Evolutionary conservation across 1,139 yeast genomes (phyloP), one percentile per base, ranked within the genome.

Genomic region (Geotrichum cucujoidarum): DNA sequence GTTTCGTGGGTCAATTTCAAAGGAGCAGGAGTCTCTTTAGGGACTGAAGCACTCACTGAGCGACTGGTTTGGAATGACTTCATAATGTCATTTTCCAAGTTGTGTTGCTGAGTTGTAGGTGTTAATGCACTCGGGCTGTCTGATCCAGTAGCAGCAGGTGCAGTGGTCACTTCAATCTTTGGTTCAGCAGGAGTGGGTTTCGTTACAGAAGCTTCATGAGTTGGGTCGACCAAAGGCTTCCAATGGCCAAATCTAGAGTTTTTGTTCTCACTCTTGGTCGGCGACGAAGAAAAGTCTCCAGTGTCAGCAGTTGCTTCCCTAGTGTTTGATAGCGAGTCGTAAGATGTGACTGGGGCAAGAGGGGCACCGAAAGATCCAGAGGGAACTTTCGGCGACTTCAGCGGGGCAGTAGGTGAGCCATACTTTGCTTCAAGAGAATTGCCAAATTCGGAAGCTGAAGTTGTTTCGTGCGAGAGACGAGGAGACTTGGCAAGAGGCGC

Each of bases 51-150:
- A n/a, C n/a, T n/a, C n/a, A n/a, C n/a, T 3, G 13, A 7, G 33
- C 42, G 35, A n/a, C 36, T 29, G 14, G 29, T 25, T 14, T 30
- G 24, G 20, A 46, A 46, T 13, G 49, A 46, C 20, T 46, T 34
- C 42, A 46, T 34, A 20, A 46, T 46, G 21, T 46, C 49, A 14
- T 46, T 34, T 31, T 46, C 49, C 27, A 46, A 20, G 13, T 24
- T 44, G 3, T 21, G 34, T 21, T 46, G 49, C 10, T 41, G 36
- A 11, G 34, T 40, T 10, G 41, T 33, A 11, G 45, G 33, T 6
- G 27, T 24, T 24, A 24, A 10, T 10, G 27, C 27, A 24, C 8
- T 6, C 8, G 6, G 6, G 27, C 27, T 24, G 27, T 24, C n/a
- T n/a, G n/a, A n/a, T n/a, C n/a, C n/a, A n/a, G n/a, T n/a, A n/a